Conservation (phyloP, 2,329 filamentous ascomycete species). For the Colletotrichum filicis region DNA sequence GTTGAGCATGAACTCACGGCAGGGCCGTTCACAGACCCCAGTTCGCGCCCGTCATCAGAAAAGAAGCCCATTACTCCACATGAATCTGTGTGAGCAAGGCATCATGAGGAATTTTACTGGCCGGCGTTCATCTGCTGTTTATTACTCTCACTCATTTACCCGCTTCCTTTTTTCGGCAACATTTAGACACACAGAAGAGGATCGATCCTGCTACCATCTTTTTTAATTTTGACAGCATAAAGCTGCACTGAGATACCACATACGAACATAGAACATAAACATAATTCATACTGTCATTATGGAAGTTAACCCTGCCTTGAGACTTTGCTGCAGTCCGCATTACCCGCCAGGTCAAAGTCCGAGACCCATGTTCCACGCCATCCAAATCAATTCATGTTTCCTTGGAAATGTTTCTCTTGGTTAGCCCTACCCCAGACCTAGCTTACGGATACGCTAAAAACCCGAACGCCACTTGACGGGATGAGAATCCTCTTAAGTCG, state of each 20-base stretch:
- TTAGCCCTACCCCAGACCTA: not conserved
- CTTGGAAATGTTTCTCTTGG: not conserved
- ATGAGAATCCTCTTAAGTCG: too few species aligned
- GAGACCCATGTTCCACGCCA: not conserved
- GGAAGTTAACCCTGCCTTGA: too few species aligned
- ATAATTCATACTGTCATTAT: not conserved
- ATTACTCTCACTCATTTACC: too few species aligned
- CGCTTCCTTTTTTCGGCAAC: not conserved
- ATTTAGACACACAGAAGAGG: not conserved
- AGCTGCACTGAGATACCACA: not conserved
- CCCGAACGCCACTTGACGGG: not conserved
- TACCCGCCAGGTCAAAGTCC: not conserved
- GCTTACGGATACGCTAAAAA: not conserved
- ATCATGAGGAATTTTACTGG: not conserved
- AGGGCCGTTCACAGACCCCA: not conserved
- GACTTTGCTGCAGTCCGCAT: not conserved
- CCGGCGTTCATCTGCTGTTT: not conserved
- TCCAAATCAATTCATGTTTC: not conserved
- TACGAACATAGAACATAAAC: not conserved
- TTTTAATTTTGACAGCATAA: not conserved
- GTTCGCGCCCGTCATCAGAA: conserved; percentile 4
- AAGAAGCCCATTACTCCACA: conserved; percentile 15
- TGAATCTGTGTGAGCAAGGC: conserved; percentile 10
- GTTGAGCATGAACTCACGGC: conserved; percentile 9
- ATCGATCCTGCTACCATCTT: too few species aligned